Base-by-base conservation (phyloP, 2,329 filamentous ascomycete genomes). In the Colletotrichum sublineola region DNA sequence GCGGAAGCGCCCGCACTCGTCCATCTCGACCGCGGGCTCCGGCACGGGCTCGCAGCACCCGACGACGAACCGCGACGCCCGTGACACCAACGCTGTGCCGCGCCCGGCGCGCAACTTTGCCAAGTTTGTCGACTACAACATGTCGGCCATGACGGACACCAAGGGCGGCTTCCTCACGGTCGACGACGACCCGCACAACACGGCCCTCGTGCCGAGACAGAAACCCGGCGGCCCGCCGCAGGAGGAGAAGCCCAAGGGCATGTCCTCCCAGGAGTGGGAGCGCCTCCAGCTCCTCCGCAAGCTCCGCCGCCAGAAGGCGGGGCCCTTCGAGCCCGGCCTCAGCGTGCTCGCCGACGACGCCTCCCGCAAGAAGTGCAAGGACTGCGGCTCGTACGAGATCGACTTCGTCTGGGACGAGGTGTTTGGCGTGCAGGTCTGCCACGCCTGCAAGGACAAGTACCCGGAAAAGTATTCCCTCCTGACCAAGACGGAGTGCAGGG, bases 51-150 rank as follows among this genome's bases (percentile, higher is more conserved):
- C 40, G 72, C 74, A 18, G 46, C 57, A 61, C 11, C 88, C 89
- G 1, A 82, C 87, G 15, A 94, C 88, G 42, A 89, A 90, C 77
- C 92, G 94, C 77, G 92, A 96, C 86, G 93, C 90, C 6, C 87
- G 90, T 61, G 83, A 82, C 75, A 80, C 79, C 76, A 80, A 79
- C 75, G 84, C 86, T 20, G 84, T 81, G 55, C 91, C 97, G 62
- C 91, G 91, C 67, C 92, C 96, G 0, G 94, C 94, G 58, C 90
- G 91, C 78, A 98, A 97, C 79, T 98, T 98, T 76, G 91, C 93
- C 73, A 96, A 96, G 81, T 98, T 93, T 80, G 95, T 99, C 78
- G 96, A 99, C 79, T 98, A 98, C 84, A 96, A 99, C 81, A 96
- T 99, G 83, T 96, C 93, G 80, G 93, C 96, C 83, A 98, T 99